Percentiles rank a stretch among this genome's conserved stretches.
phyloP scores from a whole-genome alignment of 495 filamentous ascomycete genomes.

The Xylaria intraflava region DNA sequence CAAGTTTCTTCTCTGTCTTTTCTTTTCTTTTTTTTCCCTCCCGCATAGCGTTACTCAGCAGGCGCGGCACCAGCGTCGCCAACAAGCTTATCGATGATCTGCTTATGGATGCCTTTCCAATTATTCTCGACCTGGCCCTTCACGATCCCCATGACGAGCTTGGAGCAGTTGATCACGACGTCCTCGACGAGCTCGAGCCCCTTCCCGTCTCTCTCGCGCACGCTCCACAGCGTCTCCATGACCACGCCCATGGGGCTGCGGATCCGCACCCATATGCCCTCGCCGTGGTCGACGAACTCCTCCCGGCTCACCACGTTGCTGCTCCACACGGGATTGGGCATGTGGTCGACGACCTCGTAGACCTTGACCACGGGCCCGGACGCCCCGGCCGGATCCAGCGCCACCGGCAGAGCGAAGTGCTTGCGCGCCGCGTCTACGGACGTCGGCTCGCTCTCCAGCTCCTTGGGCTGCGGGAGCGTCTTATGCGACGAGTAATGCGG shows the following conservation, averaged over 20 bases:
- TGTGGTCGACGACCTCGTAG: constrained; percentile 26
- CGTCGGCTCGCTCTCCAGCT: constrained; percentile 14
- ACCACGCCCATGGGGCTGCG: constrained; percentile 37
- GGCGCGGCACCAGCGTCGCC: background rate
- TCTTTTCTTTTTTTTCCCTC: no score
- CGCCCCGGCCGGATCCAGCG: constrained; percentile 16
- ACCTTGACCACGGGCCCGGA: constrained; percentile 10
- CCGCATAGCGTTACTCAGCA: no score
- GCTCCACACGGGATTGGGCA: constrained; percentile 37
- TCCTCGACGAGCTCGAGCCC: constrained; percentile 33
- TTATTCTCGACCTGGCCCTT: constrained; percentile 36
- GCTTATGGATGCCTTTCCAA: constrained; percentile 37
- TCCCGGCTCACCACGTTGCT: constrained; percentile 40
- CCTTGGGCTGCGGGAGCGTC: constrained; percentile 11
- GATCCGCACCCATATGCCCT: constrained; percentile 41
- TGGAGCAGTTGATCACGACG: constrained; percentile 33
- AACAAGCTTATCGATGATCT: constrained; percentile 32
- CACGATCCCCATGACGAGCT: constrained; percentile 35
- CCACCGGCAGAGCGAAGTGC: constrained; percentile 34
- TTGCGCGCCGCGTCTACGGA: constrained; percentile 16
- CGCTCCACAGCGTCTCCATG: constrained; percentile 41
- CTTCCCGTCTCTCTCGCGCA: constrained; percentile 19
- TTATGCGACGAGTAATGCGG: constrained; percentile 37
- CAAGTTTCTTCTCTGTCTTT: no score
- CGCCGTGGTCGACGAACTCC: constrained; percentile 35